phyloP scores from a whole-genome alignment of 176 grass and related monocot genomes.

The Cenchrus americanus region DNA sequence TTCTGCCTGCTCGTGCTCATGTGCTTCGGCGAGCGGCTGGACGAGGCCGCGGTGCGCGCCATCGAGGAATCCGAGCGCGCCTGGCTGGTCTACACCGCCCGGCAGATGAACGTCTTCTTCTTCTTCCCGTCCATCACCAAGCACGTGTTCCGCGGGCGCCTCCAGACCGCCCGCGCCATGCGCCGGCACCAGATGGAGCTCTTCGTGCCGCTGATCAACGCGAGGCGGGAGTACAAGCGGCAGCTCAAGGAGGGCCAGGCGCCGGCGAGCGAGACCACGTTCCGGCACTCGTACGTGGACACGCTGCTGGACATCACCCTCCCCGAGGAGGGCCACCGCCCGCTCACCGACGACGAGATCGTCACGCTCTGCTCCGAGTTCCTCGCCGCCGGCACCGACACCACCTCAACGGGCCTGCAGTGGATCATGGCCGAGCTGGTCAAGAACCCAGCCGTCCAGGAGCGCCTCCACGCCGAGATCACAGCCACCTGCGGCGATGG shows the following conservation, averaged over 20 bases:
- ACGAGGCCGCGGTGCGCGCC: conserved; percentile 48
- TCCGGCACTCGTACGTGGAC: conserved; percentile 66
- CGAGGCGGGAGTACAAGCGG: conserved; percentile 21
- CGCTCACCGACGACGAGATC: conserved; percentile 68
- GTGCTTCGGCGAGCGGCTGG: conserved; percentile 76
- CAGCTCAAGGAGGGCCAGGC: neutral
- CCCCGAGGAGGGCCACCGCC: conserved; percentile 37
- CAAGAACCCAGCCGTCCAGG: conserved; percentile 57
- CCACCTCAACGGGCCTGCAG: conserved; percentile 62
- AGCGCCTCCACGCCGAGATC: conserved; percentile 55
- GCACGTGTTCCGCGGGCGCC: conserved; percentile 44
- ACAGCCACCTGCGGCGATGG: neutral
- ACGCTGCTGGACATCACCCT: conserved; percentile 59
- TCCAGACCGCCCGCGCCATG: neutral
- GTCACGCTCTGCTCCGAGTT: conserved; percentile 68
- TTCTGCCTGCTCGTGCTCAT: conserved; percentile 69
- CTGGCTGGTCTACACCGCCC: conserved; percentile 34
- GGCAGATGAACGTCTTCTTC: conserved; percentile 41
- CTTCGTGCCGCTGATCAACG: conserved; percentile 43
- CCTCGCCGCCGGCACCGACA: conserved; percentile 64
- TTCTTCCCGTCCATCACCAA: conserved; percentile 45
- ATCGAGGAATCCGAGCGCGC: conserved; percentile 41
- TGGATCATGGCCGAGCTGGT: conserved; percentile 90
- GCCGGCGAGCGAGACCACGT: conserved; percentile 4
- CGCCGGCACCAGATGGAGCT: conserved; percentile 32